Evolutionary conservation across 768 basidiomycete species (phyloP).

Genomic region (Panaeolus papilionaceus): DNA sequence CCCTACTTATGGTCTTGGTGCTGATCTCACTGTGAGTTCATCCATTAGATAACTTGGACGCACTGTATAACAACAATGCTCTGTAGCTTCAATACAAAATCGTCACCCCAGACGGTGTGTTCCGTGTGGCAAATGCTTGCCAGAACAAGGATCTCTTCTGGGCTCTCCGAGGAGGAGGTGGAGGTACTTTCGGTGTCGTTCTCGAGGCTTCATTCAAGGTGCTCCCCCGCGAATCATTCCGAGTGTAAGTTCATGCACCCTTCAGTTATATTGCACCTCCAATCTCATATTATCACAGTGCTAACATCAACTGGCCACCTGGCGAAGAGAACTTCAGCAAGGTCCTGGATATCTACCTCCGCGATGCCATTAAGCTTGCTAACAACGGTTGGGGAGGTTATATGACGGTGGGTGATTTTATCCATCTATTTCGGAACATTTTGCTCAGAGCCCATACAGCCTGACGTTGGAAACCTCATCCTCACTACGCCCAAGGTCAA

Average conservation of each 20-base stretch:
- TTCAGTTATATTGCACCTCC: not conserved
- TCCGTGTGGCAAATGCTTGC: conserved; percentile 41
- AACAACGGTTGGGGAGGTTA: conserved; percentile 57
- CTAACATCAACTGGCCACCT: conserved; percentile 42
- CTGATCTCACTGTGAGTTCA: conserved; percentile 48
- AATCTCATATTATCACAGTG: conserved; percentile 28
- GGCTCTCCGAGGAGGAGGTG: conserved; percentile 48
- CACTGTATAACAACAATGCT: conserved; percentile 40
- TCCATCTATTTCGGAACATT: not conserved
- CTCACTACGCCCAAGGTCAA: conserved; percentile 37
- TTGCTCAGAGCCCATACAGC: conserved; percentile 16
- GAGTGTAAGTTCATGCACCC: conserved; percentile 21
- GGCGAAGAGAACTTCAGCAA: conserved; percentile 32
- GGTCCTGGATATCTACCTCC: conserved; percentile 43
- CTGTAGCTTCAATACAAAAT: conserved; percentile 45
- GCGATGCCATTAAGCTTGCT: conserved; percentile 48
- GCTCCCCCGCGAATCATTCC: conserved; percentile 37
- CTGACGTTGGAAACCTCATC: conserved; percentile 28
- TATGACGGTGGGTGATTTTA: conserved; percentile 27
- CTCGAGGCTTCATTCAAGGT: conserved; percentile 34
- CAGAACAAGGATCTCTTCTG: conserved; percentile 50
- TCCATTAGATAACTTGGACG: not conserved
- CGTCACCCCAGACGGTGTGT: conserved; percentile 43
- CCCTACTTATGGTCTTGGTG: conserved; percentile 47
- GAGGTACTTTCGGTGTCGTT: conserved; percentile 32